A percentile compares a stretch with the other conserved stretches of the same genome.
Conservation (phyloP, 2,329 filamentous ascomycete species). For the Cladosporium sphaerospermum region DNA sequence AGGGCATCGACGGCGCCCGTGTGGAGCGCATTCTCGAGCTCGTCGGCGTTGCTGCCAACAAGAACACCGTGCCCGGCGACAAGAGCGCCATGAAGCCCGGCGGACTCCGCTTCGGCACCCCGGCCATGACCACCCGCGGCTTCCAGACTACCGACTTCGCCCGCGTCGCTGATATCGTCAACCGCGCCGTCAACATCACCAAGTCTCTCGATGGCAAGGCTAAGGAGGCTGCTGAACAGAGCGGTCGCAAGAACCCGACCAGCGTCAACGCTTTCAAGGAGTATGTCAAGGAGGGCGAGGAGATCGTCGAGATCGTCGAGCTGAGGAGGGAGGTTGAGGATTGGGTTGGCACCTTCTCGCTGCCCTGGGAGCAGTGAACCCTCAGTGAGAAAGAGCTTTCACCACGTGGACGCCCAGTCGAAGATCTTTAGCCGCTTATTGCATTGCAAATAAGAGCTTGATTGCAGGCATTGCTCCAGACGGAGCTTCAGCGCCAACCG, state of each 20-base stretch:
- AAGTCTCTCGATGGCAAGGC: constrained; percentile 68
- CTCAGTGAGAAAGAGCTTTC: background rate
- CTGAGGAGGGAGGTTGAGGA: constrained; percentile 68
- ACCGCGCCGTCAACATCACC: constrained; percentile 74
- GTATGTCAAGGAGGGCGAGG: constrained; percentile 61
- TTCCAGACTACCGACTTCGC: constrained; percentile 84
- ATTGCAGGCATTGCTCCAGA: background rate
- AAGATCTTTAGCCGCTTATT: background rate
- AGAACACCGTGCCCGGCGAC: constrained; percentile 97
- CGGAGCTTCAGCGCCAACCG: background rate
- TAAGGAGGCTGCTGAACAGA: constrained; percentile 61
- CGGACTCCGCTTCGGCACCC: constrained; percentile 87
- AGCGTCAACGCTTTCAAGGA: constrained; percentile 63
- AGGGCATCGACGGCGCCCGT: constrained; percentile 84
- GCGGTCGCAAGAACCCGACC: constrained; percentile 58
- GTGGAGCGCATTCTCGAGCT: constrained; percentile 94
- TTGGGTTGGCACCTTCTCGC: constrained; percentile 68
- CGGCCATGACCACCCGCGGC: constrained; percentile 96
- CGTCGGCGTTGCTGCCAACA: constrained; percentile 98
- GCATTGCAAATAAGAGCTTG: background rate
- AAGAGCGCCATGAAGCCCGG: constrained; percentile 88
- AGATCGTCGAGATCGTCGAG: constrained; percentile 65
- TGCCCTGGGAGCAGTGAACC: constrained; percentile 55
- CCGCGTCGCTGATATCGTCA: constrained; percentile 77
- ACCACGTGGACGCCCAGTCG: background rate